phyloP scores from a whole-genome alignment of 345 rosid species.

The Gynandropsis gynandra region DNA sequence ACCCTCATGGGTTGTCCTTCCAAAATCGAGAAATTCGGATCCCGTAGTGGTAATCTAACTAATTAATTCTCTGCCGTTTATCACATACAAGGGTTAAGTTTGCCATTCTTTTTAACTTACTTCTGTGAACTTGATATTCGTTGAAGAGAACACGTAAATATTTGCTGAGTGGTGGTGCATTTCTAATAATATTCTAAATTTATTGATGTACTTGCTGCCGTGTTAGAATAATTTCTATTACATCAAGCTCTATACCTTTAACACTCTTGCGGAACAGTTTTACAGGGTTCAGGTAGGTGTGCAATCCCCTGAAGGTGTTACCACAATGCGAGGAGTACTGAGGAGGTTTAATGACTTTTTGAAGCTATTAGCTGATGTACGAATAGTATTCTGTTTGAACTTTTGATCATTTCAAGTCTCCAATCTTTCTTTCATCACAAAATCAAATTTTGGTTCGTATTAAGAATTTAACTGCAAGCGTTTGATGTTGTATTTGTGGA shows the following conservation, averaged over 20 bases:
- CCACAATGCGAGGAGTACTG: constrained; percentile 55
- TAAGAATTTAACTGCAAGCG: constrained; percentile 9
- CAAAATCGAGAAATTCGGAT: constrained; percentile 88
- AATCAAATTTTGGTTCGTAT: background rate
- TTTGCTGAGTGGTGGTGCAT: constrained; percentile 1
- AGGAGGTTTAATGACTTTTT: constrained; percentile 95
- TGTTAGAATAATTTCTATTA: too few relatives aligned
- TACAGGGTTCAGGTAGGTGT: constrained; percentile 95
- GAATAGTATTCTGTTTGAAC: constrained; percentile 20
- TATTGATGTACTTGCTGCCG: constrained; percentile 2
- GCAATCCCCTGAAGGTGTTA: constrained; percentile 86
- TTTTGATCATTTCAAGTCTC: background rate
- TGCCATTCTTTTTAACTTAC: constrained; percentile 2
- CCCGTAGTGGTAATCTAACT: constrained; percentile 83
- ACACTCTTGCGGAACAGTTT: constrained; percentile 56
- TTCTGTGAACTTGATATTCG: constrained; percentile 5
- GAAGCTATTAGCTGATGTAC: constrained; percentile 79
- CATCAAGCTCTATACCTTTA: constrained; percentile 12
- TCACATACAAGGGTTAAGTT: constrained; percentile 23
- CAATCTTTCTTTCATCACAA: background rate
- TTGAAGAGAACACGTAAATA: constrained; percentile 5
- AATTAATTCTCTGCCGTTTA: constrained; percentile 25
- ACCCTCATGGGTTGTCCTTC: constrained; percentile 85
- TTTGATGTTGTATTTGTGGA: constrained; percentile 10
- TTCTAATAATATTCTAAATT: background rate